Evolutionary conservation across 1,284 basidiomycete genomes (phyloP), one percentile per base, ranked within the genome.

Genomic region (Marasmius tenuissimus): DNA sequence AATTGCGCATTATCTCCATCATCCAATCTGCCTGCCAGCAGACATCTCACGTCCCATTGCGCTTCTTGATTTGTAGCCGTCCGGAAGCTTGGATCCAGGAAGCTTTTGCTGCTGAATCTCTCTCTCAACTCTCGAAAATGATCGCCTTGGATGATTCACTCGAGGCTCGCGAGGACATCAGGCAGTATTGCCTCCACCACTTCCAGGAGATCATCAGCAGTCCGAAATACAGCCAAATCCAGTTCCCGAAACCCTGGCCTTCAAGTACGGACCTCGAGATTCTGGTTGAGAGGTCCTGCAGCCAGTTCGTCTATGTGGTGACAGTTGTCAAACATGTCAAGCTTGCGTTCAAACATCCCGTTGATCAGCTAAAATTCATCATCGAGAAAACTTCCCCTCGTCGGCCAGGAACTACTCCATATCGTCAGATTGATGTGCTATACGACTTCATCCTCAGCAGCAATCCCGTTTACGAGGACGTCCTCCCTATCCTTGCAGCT

Each of bases 31-130:
- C 40, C 14, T 40, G 35, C n/a, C 35, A 34, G 11, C 49, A 54
- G 8, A 3, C 45, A 42, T n/a, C 40, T n/a, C 1, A 47, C 9
- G 22, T 66, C 22, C 65, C 65, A 12, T 60, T 68, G 8, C 62
- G 65, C 4, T 62, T 68, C 48, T 48, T 68, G 11, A 64, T 70
- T 45, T 54, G 61, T 27, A 70, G 67, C 58, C 65, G 67, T 2
- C 63, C 66, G 7, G 65, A 68, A 45, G 62, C 63, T 3, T 61
- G 59, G 9, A 68, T 70, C 47, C 58, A 38, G 6, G 59, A 61
- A 10, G 39, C 56, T 7, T 66, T 70, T 52, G 37, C 64, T 9
- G 49, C 34, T 38, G 10, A 14, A 4, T 1, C 11, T 38, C 8
- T 18, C 10, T n/a, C 7, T 3, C 12, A 5, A 16, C 35, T 55